A percentile compares a stretch with the other conserved stretches of the same genome.
Conservation (phyloP, 306 rosid genomes). For the Macrotyloma uniflorum region DNA sequence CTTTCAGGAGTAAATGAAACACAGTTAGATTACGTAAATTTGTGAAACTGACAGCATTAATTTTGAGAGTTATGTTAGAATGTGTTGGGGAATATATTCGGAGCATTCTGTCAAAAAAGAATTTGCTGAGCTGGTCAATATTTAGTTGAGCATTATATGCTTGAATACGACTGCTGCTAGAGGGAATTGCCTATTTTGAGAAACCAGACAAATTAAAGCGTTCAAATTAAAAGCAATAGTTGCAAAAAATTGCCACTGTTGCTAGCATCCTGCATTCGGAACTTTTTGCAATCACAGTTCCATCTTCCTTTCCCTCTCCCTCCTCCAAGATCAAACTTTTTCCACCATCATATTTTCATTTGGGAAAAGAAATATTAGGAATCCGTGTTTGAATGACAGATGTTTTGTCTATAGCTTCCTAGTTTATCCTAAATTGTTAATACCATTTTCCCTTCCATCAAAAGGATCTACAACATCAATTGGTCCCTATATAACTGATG, state of each 20-base stretch:
- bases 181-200: constrained; percentile 42
- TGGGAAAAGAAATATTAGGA: background rate
- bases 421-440: constrained; percentile 30
- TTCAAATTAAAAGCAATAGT: constrained; percentile 28
- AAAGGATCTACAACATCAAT: constrained; percentile 30
- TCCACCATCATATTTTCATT: background rate
- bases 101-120: constrained; percentile 9
- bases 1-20: constrained; percentile 20
- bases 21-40: constrained; percentile 19
- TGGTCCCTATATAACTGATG: constrained; percentile 19
- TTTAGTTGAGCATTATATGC: constrained; percentile 43
- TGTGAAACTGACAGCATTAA: constrained; percentile 43
- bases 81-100: constrained; percentile 40
- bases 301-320: background rate
- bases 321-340: background rate
- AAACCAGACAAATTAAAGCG: constrained; percentile 43
- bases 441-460: constrained; percentile 19
- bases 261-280: constrained; percentile 31
- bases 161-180: constrained; percentile 31
- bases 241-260: constrained; percentile 25
- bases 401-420: constrained; percentile 23
- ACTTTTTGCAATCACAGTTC: constrained; percentile 27
- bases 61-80: constrained; percentile 37
- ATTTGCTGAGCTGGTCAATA: constrained; percentile 30
- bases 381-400: constrained; percentile 12